phyloP scores from a whole-genome alignment of 148 eudicot species.

The Vaccinium darrowii region DNA sequence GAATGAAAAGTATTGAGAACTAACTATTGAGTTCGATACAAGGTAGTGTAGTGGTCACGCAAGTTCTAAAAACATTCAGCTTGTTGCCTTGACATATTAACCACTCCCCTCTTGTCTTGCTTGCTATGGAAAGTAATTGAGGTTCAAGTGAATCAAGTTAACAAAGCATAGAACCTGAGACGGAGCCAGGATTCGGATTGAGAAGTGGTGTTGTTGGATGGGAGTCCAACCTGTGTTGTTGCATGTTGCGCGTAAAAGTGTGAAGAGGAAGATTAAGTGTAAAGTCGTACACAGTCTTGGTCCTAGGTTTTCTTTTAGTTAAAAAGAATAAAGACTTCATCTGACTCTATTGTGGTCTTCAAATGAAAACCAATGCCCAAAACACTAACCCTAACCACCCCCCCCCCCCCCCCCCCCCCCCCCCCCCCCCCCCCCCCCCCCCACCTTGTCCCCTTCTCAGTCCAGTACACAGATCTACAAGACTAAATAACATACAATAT shows the following conservation, averaged over 20 bases:
- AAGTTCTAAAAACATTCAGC: neutral
- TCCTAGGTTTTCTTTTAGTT: neutral
- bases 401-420: too few species aligned
- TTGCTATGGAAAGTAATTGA: neutral
- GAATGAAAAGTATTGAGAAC: neutral
- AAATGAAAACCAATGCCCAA: neutral
- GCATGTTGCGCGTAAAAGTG: neutral
- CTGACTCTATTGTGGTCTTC: neutral
- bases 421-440: too few species aligned
- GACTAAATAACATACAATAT: neutral
- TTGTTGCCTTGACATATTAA: neutral
- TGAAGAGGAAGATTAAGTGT: neutral
- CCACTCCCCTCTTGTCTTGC: neutral
- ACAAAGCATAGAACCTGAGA: neutral
- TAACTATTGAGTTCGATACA: neutral
- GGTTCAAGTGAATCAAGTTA: neutral
- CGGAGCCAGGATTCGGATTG: too few species aligned
- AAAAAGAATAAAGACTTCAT: neutral
- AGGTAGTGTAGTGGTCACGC: neutral
- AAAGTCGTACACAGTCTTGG: neutral
- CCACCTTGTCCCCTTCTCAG: neutral
- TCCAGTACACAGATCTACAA: neutral
- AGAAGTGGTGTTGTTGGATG: too few species aligned
- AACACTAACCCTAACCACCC: neutral
- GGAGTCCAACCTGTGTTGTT: neutral